Percentiles rank a stretch among this genome's conserved stretches.
These are phyloP conservation scores for Purpureocillium takamizusanense DNA, from an alignment of 2,329 filamentous ascomycete genomes.

Conservation along the genomic window DNA sequence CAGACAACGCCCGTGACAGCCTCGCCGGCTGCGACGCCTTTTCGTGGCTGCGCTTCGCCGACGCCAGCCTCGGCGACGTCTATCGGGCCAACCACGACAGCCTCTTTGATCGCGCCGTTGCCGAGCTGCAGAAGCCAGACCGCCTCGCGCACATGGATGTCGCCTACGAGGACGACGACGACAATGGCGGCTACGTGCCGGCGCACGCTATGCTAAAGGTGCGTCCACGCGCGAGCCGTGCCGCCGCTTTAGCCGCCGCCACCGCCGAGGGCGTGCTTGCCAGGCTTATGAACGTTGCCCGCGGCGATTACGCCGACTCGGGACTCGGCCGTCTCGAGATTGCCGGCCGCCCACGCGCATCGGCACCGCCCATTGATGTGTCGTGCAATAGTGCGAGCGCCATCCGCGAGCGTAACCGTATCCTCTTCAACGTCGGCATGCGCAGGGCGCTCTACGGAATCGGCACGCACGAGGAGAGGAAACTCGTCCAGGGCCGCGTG, in stretches of 20 bases:
- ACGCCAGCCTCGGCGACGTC: conserved; percentile 65
- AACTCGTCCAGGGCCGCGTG: conserved; percentile 64
- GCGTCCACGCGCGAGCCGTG: conserved; percentile 56
- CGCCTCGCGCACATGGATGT: conserved; percentile 59
- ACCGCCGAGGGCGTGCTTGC: conserved; percentile 64
- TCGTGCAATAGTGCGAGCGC: conserved; percentile 61
- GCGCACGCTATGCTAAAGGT: conserved; percentile 77
- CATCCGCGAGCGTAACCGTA: conserved; percentile 57
- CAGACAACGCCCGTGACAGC: conserved; percentile 65
- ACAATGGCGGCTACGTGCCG: conserved; percentile 56
- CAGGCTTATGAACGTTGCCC: conserved; percentile 71
- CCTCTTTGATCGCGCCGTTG: conserved; percentile 64
- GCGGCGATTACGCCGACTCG: conserved; percentile 52
- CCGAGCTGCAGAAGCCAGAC: conserved; percentile 44
- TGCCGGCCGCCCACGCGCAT: conserved; percentile 66
- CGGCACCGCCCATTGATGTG: conserved; percentile 79
- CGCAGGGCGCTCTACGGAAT: conserved; percentile 68
- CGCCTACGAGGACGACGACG: conserved; percentile 59
- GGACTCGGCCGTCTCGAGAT: conserved; percentile 74
- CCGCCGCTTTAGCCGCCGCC: conserved; percentile 59
- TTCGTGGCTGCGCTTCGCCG: conserved; percentile 83
- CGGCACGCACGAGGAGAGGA: conserved; percentile 56
- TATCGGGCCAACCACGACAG: conserved; percentile 60
- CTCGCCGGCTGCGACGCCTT: conserved; percentile 57
- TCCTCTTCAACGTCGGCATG: conserved; percentile 69